phyloP scores from a whole-genome alignment of 208 protist species.

The Porcisia hertigi region DNA sequence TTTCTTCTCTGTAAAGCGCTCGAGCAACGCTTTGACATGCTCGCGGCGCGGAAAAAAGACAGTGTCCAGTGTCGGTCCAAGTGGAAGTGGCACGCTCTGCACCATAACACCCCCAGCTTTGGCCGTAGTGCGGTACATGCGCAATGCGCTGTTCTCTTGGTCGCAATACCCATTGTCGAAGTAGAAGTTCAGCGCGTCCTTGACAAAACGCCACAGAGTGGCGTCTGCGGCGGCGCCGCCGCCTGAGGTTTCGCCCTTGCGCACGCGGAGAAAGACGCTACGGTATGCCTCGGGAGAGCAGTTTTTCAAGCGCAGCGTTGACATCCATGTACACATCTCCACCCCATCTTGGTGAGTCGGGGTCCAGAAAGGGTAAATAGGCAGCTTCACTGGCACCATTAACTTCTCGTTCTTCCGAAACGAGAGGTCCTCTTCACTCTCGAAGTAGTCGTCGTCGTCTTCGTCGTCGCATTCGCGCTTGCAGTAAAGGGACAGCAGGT shows the following conservation, averaged over 20 bases:
- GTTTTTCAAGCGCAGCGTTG: constrained; percentile 5
- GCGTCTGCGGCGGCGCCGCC: constrained; percentile 17
- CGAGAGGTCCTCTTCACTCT: not conserved
- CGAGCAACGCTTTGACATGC: constrained; percentile 15
- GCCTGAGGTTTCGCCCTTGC: not conserved
- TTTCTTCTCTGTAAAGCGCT: constrained; percentile 17
- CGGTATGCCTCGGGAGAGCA: constrained; percentile 3
- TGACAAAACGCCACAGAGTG: constrained; percentile 24
- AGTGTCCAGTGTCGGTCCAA: constrained; percentile 25
- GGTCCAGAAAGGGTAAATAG: constrained; percentile 30
- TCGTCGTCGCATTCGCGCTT: not conserved
- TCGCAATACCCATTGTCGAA: constrained; percentile 20
- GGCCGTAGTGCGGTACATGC: constrained; percentile 12
- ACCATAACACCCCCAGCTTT: not conserved
- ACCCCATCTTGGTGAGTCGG: constrained; percentile 16
- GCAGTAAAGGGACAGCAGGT: constrained; percentile 23
- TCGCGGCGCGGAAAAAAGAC: constrained; percentile 19
- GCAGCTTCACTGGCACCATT: constrained; percentile 31
- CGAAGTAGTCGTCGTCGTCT: not conserved
- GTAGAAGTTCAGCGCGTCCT: constrained; percentile 29
- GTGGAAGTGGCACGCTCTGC: constrained; percentile 6
- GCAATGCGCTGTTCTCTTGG: constrained; percentile 4
- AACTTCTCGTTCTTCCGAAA: constrained; percentile 13
- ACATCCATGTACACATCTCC: constrained; percentile 31
- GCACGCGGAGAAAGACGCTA: constrained; percentile 21